These are phyloP conservation scores for Neostapfia colusana DNA, from an alignment of 176 grass and related monocot genomes.

Conservation along the genomic window DNA sequence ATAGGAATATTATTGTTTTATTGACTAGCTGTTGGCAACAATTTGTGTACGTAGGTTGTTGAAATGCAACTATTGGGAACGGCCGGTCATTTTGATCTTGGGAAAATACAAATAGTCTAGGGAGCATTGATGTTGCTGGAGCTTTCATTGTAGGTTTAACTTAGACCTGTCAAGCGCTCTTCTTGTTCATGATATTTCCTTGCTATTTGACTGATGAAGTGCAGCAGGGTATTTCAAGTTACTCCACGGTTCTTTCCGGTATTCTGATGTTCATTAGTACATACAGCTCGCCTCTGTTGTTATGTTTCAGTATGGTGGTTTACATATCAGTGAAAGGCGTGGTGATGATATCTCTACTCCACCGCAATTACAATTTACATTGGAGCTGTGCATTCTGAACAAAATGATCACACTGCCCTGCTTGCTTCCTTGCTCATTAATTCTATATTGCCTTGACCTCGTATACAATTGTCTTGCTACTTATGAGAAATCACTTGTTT, in stretches of 20 bases:
- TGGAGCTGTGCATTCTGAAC: conserved; percentile 41
- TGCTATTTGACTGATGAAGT: conserved; percentile 37
- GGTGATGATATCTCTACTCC: conserved; percentile 28
- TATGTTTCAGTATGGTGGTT: conserved; percentile 65
- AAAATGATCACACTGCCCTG: conserved; percentile 60
- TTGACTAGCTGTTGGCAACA: conserved; percentile 9
- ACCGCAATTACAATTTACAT: conserved; percentile 35
- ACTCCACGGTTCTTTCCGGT: conserved; percentile 72
- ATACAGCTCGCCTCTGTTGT: conserved; percentile 65
- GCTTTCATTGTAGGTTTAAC: conserved; percentile 83
- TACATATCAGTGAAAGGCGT: conserved; percentile 52
- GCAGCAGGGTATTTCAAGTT: conserved; percentile 78
- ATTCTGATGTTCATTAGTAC: conserved; percentile 91
- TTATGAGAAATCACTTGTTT: conserved; percentile 97
- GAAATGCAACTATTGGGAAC: conserved; percentile 72
- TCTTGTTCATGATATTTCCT: not conserved
- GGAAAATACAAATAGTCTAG: conserved; percentile 89
- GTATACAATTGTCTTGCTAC: conserved; percentile 76
- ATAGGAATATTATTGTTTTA: conserved; percentile 28
- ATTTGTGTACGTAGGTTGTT: conserved; percentile 56
- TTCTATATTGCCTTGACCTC: conserved; percentile 66
- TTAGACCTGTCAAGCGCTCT: not conserved
- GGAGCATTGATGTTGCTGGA: conserved; percentile 89
- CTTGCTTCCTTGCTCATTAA: conserved; percentile 79
- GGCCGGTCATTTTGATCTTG: conserved; percentile 84